A percentile compares a stretch with the other conserved stretches of the same genome.
Conservation (phyloP, 208 protist species). For the Phytomonas sp. region DNA sequence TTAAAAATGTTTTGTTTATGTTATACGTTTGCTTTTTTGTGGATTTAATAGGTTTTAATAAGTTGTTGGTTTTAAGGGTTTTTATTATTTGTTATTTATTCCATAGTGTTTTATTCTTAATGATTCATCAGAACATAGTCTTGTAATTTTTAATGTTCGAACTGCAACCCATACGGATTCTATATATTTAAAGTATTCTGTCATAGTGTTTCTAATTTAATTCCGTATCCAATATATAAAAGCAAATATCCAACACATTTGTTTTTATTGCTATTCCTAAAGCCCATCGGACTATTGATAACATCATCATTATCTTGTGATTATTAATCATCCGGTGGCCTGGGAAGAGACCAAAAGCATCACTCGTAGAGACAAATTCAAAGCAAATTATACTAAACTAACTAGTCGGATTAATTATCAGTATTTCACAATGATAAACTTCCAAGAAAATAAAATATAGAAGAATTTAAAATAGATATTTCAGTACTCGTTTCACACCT, state of each 20-base stretch:
- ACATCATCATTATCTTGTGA: conserved; percentile 4
- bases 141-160: neutral
- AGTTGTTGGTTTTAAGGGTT: neutral
- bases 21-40: neutral
- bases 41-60: neutral
- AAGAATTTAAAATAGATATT: neutral
- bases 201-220: neutral
- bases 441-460: neutral
- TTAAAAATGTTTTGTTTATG: no score
- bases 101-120: neutral
- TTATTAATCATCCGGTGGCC: conserved; percentile 5
- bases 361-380: neutral
- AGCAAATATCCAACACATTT: neutral
- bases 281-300: neutral
- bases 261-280: neutral
- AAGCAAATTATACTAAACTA: conserved; percentile 1
- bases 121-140: neutral
- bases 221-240: neutral
- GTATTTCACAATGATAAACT: neutral
- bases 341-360: neutral
- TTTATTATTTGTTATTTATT: neutral
- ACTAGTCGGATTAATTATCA: neutral
- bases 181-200: no score
- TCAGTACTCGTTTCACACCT: neutral
- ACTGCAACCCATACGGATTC: neutral